phyloP scores from a whole-genome alignment of 192 early-diverging fungal genomes.

The Podochytrium sp. region DNA sequence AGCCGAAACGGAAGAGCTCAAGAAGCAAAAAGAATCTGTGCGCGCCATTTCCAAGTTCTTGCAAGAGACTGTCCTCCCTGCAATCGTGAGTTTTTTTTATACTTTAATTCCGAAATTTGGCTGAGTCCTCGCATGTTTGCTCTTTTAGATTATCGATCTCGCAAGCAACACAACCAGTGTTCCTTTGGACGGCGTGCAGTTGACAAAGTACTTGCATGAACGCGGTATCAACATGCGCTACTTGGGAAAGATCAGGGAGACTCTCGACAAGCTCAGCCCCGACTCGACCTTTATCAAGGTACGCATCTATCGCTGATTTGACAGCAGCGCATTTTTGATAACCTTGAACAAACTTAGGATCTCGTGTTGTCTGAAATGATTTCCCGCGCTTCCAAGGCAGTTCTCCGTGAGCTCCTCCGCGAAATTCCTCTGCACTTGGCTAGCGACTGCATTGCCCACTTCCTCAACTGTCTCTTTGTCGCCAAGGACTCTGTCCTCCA shows the following conservation, averaged over 20 bases:
- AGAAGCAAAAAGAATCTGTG: slow-evolving; percentile 61
- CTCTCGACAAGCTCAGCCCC: slow-evolving; percentile 55
- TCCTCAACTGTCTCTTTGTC: slow-evolving; percentile 82
- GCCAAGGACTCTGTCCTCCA: slow-evolving; percentile 32
- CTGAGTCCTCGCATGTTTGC: too few relatives aligned
- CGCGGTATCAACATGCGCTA: slow-evolving; percentile 98
- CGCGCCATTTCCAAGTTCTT: slow-evolving; percentile 82
- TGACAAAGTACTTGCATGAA: slow-evolving; percentile 85
- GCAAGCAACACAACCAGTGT: slow-evolving; percentile 37
- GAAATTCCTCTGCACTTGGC: slow-evolving; percentile 60
- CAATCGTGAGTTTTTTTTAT: slow-evolving; percentile 31
- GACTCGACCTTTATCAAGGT: neutral
- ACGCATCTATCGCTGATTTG: neutral
- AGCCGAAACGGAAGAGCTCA: slow-evolving; percentile 21
- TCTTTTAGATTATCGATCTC: slow-evolving; percentile 40
- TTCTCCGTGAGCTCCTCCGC: slow-evolving; percentile 73
- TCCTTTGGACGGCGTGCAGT: slow-evolving; percentile 76
- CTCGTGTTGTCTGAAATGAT: slow-evolving; percentile 88
- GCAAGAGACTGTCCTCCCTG: slow-evolving; percentile 54
- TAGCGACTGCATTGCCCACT: slow-evolving; percentile 73
- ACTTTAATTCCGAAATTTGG: neutral
- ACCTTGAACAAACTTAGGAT: slow-evolving; percentile 43
- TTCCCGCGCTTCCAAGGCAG: slow-evolving; percentile 80
- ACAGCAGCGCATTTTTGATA: neutral
- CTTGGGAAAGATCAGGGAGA: slow-evolving; percentile 74